Evolutionary conservation across 495 filamentous ascomycete genomes (phyloP).

Genomic region (Daldinia loculata): DNA sequence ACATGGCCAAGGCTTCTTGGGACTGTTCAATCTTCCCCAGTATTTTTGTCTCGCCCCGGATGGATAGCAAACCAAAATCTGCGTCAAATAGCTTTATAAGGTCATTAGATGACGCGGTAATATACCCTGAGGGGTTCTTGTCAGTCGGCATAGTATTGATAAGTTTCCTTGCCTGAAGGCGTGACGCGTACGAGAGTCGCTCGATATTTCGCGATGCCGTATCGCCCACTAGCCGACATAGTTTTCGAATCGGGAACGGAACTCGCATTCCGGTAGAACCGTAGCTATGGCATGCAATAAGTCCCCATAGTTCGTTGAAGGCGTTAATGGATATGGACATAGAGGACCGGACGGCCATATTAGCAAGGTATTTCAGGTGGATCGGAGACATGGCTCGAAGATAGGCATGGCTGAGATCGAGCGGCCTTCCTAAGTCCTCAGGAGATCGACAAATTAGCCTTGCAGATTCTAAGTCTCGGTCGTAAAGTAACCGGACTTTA

Average conservation of each 20-base stretch:
- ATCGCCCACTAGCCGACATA: conserved; percentile 93
- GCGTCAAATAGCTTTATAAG: conserved; percentile 86
- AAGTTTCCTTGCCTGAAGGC: conserved; percentile 81
- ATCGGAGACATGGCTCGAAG: conserved; percentile 92
- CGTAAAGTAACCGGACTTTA: conserved; percentile 81
- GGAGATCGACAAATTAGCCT: conserved; percentile 82
- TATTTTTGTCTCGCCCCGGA: conserved; percentile 87
- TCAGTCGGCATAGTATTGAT: conserved; percentile 82
- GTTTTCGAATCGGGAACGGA: conserved; percentile 88
- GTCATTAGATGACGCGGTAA: conserved; percentile 90
- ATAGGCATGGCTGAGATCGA: conserved; percentile 88
- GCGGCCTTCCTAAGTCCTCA: conserved; percentile 77
- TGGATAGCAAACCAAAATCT: conserved; percentile 87
- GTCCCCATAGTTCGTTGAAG: conserved; percentile 85
- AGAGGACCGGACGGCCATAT: conserved; percentile 89
- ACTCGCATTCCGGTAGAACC: conserved; percentile 83
- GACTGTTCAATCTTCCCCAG: conserved; percentile 77
- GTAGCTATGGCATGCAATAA: conserved; percentile 89
- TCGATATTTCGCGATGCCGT: conserved; percentile 89
- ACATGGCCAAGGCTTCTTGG: conserved; percentile 84
- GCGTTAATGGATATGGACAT: conserved; percentile 96
- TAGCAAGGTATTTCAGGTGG: conserved; percentile 85
- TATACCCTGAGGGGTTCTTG: conserved; percentile 88
- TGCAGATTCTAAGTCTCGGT: conserved; percentile 77
- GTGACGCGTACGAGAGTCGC: conserved; percentile 83